Percentiles rank a stretch among this genome's conserved stretches.
These are phyloP conservation scores for Trichoderma pleuroti DNA, from an alignment of 2,329 filamentous ascomycete species.

Conservation along the genomic window DNA sequence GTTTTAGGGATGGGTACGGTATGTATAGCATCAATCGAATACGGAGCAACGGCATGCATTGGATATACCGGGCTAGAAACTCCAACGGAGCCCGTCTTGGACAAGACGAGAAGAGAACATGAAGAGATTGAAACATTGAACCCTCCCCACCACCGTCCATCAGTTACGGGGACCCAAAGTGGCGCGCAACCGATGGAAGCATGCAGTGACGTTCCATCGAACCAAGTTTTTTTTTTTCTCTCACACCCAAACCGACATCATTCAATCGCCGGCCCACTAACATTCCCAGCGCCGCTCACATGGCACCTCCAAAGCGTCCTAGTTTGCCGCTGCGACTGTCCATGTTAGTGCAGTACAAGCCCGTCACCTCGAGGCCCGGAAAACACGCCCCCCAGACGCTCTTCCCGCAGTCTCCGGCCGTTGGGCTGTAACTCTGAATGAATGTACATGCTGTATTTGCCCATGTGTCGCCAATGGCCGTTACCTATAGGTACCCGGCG, in stretches of 20 bases:
- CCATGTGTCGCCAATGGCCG: background rate
- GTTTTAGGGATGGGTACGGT: background rate
- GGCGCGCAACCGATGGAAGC: constrained; percentile 10
- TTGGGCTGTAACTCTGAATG: background rate
- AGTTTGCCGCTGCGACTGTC: constrained; percentile 7
- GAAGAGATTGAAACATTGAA: background rate
- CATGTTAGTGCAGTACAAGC: constrained; percentile 16
- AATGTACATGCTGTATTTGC: background rate
- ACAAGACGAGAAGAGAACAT: no score
- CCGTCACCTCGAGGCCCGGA: background rate
- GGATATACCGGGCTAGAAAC: background rate
- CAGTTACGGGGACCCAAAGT: background rate
- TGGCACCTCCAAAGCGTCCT: constrained; percentile 7
- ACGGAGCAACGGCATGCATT: background rate
- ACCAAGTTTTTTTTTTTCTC: constrained; percentile 2
- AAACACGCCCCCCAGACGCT: background rate
- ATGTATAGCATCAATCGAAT: background rate
- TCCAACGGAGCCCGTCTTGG: background rate
- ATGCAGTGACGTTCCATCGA: constrained; percentile 28
- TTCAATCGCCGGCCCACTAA: background rate
- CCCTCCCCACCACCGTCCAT: background rate
- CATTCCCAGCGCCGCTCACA: constrained; percentile 13
- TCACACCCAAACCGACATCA: background rate
- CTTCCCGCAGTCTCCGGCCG: background rate
- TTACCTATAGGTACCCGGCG: background rate